Percentiles rank a stretch among this genome's conserved stretches.
Conservation (phyloP, 2,329 filamentous ascomycete genomes). For the Teratosphaeriaceae sp. region DNA sequence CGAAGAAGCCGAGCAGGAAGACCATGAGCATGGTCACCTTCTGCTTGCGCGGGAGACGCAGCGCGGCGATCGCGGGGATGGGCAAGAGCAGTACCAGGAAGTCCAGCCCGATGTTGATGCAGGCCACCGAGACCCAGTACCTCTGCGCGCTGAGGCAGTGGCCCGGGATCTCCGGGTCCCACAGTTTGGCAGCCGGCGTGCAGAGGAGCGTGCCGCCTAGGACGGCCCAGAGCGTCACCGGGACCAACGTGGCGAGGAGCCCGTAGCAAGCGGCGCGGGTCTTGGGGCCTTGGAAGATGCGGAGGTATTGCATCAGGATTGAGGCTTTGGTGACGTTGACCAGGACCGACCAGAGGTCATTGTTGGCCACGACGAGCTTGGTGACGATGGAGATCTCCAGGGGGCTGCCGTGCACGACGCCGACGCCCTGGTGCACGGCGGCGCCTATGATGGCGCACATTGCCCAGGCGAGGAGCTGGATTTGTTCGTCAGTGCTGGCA, state of each 20-base stretch:
- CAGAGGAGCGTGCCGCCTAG: slow-evolving; percentile 39
- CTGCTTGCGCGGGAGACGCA: slow-evolving; percentile 38
- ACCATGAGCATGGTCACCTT: slow-evolving; percentile 36
- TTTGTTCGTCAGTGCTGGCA: neutral
- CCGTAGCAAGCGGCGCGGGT: slow-evolving; percentile 33
- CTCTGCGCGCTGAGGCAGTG: slow-evolving; percentile 34
- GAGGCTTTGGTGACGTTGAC: slow-evolving; percentile 40
- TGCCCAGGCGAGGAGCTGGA: slow-evolving; percentile 22
- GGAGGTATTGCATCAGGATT: slow-evolving; percentile 44
- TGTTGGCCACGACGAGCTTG: slow-evolving; percentile 27
- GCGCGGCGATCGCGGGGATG: slow-evolving; percentile 34
- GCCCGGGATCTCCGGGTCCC: slow-evolving; percentile 28
- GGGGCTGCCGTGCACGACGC: slow-evolving; percentile 12
- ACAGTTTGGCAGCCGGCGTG: slow-evolving; percentile 35
- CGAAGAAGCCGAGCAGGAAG: slow-evolving; percentile 38
- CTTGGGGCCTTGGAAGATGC: slow-evolving; percentile 34
- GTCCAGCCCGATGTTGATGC: slow-evolving; percentile 40
- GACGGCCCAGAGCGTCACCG: slow-evolving; percentile 24
- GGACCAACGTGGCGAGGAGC: slow-evolving; percentile 29
- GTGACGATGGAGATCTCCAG: slow-evolving; percentile 16
- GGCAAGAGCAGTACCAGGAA: slow-evolving; percentile 39
- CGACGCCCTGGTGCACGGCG: slow-evolving; percentile 18
- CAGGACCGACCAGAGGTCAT: slow-evolving; percentile 27
- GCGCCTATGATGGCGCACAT: slow-evolving; percentile 24
- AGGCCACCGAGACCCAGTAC: slow-evolving; percentile 40